Base-by-base conservation (phyloP, 2,329 filamentous ascomycete genomes). In the Aspergillus aculeatus region DNA sequence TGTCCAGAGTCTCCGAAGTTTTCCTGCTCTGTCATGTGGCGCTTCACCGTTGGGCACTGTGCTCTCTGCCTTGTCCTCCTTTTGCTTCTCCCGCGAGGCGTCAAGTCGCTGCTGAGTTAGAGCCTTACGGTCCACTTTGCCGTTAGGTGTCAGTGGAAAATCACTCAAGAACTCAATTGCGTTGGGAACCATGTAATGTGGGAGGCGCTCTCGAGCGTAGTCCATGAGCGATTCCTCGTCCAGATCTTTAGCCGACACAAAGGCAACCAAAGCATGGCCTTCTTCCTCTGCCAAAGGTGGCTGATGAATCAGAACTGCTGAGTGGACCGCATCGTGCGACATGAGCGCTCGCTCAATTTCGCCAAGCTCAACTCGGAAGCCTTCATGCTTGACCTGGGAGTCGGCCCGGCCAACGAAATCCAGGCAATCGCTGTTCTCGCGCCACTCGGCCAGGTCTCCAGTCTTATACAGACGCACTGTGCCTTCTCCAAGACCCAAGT, bases 371-470 rank as follows among this genome's bases (percentile, higher is more conserved):
- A 96, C 93, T 55, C 92, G 84, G 81, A 96, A 96, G 1, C 92
- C 92, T 51, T 91, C 86, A 66, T 96, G 91, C 80, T 96, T 96
- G 79, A 96, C 89, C 73, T 96, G 92, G 62, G 87, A 83, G 69
- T 96, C 92, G 24, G 85, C 84, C 51, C 92, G 83, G 16, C 92
- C 92, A 6, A 88, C 86, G 68, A 85, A 88, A 66, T 87, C 87
- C 5, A 90, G 86, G 71, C 96, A 91, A 5, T 91, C 92, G 14
- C 87, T 92, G 9, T 88, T 78, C 75, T 96, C 96, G 54, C 96
- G 76, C 35, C 91, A 82, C 24, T 47, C 21, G 75, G 96, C 61
- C 19, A 52, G 9, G 91, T 63, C 89, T 82, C 0, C 90, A 88
- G 0, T 90, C 90, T 68, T 87, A 84, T 77, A 88, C 93, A 66